Evolutionary conservation across 192 early-diverging fungal species (phyloP), one percentile per base, ranked within the genome.

Genomic region (Paraglomus occultum): DNA sequence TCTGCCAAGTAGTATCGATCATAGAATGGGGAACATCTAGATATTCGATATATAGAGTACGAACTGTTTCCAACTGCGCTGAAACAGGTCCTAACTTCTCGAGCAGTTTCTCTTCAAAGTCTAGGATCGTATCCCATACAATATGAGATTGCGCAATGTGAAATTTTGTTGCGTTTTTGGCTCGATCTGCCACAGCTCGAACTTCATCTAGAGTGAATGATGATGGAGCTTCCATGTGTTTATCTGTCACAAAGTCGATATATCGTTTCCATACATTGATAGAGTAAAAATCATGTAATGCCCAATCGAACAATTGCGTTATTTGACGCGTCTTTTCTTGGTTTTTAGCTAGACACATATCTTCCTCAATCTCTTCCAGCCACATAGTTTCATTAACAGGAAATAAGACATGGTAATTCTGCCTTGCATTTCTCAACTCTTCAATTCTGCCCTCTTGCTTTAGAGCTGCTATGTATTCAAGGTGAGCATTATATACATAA

Each of bases 341-440:
- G 4, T 70, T 79, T 44, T 64, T 59, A 6, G 82, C 83, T 50
- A 83, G 64, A 10, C 74, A 74, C 23, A 75, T 73, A 49, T 88
- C 87, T 65, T 89, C 88, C 40, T 89, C 71, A 53, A 92, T 85
- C 90, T 89, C 91, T 55, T 89, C 84, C 60, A 87, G 44, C 89
- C 89, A 93, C 23, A 92, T 73, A 90, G 88, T 80, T 83, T 90
- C 88, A 12, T 84, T 70, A 1, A 92, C 66, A 14, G 90, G 89
- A 61, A 82, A 92, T 0, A 83, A 42, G 0, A 62, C 48, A 38
- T 80, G 84, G 87, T 90, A 88, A 5, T 71, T 45, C 59, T 85
- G 73, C 1, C 88, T 73, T 8, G 89, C 89, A 0, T 44, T 64
- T 17, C 83, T 73, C 8, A 90, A 77, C 18, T 85, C 75, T 1